These are phyloP conservation scores for Talaromyces albobiverticillius DNA, from an alignment of 2,329 filamentous ascomycete genomes.

Conservation along the genomic window DNA sequence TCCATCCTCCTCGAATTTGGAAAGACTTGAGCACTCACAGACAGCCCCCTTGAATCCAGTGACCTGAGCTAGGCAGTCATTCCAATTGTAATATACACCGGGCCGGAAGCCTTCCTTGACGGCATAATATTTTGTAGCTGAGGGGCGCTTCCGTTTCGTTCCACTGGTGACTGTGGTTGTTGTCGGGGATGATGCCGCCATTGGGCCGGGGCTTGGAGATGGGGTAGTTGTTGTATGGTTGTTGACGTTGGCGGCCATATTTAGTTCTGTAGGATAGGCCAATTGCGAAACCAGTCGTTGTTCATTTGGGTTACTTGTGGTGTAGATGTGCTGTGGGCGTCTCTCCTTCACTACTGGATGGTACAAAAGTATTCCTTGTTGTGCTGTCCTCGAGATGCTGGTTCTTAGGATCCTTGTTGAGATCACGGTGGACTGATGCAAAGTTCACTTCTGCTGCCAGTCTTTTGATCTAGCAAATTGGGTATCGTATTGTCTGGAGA, in stretches of 20 bases:
- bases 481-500: background rate
- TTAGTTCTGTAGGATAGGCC: background rate
- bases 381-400: constrained; percentile 4
- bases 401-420: background rate
- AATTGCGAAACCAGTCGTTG: background rate
- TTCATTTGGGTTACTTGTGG: background rate
- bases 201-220: constrained; percentile 33
- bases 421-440: background rate
- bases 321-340: background rate
- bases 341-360: background rate
- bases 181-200: constrained; percentile 22
- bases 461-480: background rate
- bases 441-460: background rate
- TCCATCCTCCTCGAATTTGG: background rate
- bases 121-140: constrained; percentile 59
- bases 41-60: constrained; percentile 63
- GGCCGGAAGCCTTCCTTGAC: constrained; percentile 60
- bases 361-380: background rate
- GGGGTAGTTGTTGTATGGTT: constrained; percentile 32
- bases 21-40: constrained; percentile 54
- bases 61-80: constrained; percentile 60
- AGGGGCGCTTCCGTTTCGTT: constrained; percentile 55
- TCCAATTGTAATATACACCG: constrained; percentile 63
- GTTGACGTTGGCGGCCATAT: constrained; percentile 13
- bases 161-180: constrained; percentile 37